phyloP scores from a whole-genome alignment of 768 basidiomycete species.

The Crepidotus variabilis region DNA sequence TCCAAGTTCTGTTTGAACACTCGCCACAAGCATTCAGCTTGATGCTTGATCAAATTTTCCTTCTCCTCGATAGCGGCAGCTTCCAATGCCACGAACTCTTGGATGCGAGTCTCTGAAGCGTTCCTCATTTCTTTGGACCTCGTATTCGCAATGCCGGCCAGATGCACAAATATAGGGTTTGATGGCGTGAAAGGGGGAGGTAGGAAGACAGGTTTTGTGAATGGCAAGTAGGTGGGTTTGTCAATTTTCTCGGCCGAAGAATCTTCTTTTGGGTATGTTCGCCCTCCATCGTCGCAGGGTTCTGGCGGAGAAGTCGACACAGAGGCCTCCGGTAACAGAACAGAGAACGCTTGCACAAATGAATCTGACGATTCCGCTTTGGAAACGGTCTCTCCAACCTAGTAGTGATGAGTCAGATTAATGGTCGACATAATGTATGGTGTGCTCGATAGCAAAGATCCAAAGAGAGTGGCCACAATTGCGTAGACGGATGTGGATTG shows the following conservation, averaged over 20 bases:
- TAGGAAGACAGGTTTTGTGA: slow-evolving; percentile 59
- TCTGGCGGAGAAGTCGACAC: slow-evolving; percentile 21
- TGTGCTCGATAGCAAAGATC: slow-evolving; percentile 10
- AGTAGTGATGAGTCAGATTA: slow-evolving; percentile 15
- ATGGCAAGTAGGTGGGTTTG: slow-evolving; percentile 40
- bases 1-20: slow-evolving; percentile 47
- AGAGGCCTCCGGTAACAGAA: slow-evolving; percentile 36
- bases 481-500: background rate
- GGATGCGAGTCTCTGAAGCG: slow-evolving; percentile 55
- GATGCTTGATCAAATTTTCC: slow-evolving; percentile 49
- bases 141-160: slow-evolving; percentile 53
- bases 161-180: slow-evolving; percentile 65
- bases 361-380: slow-evolving; percentile 34
- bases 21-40: slow-evolving; percentile 64
- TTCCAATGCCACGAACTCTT: slow-evolving; percentile 48
- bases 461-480: background rate
- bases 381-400: slow-evolving; percentile 36
- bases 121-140: slow-evolving; percentile 53
- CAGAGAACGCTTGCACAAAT: slow-evolving; percentile 43
- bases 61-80: slow-evolving; percentile 51
- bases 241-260: slow-evolving; percentile 24
- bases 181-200: slow-evolving; percentile 77
- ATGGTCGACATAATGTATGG: slow-evolving; percentile 5
- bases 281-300: slow-evolving; percentile 20
- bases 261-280: slow-evolving; percentile 17